phyloP scores from a whole-genome alignment of 192 early-diverging fungal species.

The Linnemannia exigua region DNA sequence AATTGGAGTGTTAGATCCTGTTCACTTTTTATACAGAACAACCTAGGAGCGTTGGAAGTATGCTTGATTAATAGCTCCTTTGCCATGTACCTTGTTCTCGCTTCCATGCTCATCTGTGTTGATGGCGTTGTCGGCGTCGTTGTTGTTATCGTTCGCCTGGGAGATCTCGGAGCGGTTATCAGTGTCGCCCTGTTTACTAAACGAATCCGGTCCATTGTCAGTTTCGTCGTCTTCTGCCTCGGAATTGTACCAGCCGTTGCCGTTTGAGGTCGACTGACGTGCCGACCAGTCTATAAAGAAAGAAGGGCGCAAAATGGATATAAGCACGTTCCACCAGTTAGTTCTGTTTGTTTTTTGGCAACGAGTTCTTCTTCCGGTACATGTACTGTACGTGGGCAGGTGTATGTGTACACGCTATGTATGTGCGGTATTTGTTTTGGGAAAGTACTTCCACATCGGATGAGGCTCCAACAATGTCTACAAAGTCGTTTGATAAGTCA shows the following conservation, averaged over 20 bases:
- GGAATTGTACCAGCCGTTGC: constrained; percentile 56
- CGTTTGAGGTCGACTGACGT: constrained; percentile 52
- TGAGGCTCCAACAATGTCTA: neutral
- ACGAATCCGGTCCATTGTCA: constrained; percentile 44
- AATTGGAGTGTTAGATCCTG: neutral
- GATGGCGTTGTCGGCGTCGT: neutral
- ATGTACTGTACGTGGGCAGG: neutral
- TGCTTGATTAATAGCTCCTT: neutral
- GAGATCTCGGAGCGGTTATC: constrained; percentile 1
- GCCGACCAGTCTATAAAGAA: constrained; percentile 36
- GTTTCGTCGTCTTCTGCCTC: constrained; percentile 51
- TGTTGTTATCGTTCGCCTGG: neutral
- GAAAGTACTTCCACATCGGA: neutral
- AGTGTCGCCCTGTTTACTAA: constrained; percentile 34
- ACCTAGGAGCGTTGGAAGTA: neutral
- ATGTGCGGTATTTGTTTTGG: neutral
- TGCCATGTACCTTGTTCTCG: neutral
- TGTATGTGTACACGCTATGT: neutral
- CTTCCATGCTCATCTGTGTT: neutral
- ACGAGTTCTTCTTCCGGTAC: neutral
- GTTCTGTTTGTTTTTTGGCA: neutral
- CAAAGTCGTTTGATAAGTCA: neutral
- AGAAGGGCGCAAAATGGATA: neutral
- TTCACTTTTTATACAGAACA: neutral
- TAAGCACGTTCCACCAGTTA: neutral